Evolutionary conservation across 805 yeast genomes (phyloP).

Genomic region (Jamesozyma lodderae): DNA sequence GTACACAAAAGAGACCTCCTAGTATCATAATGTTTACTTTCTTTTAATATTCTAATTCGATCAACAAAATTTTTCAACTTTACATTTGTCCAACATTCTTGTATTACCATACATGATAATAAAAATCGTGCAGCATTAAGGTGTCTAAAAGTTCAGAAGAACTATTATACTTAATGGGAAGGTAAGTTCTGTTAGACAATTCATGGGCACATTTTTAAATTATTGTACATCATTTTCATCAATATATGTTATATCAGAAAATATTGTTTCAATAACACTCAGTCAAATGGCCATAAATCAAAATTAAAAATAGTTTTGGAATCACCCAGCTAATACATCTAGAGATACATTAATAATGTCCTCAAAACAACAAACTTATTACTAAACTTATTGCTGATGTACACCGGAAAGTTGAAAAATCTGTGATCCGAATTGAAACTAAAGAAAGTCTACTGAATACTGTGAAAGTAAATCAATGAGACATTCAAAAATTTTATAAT

Average conservation of each 20-base stretch:
- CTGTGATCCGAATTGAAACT: slow-evolving; percentile 10
- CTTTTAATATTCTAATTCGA: background rate
- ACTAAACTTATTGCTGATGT: slow-evolving; percentile 8
- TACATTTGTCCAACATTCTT: no score
- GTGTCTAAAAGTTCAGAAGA: no score
- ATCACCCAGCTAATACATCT: slow-evolving; percentile 31
- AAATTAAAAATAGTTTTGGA: no score
- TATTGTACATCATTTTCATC: background rate
- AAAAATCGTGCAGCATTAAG: no score
- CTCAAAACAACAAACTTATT: slow-evolving; percentile 3
- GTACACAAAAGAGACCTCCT: slow-evolving; percentile 7
- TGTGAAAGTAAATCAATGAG: background rate
- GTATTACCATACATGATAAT: no score
- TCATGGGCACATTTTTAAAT: background rate
- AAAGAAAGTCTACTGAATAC: slow-evolving; percentile 1
- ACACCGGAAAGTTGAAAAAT: slow-evolving; percentile 21
- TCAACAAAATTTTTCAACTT: no score
- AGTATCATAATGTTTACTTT: slow-evolving; percentile 4
- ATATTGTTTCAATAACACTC: no score
- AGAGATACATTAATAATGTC: slow-evolving; percentile 8
- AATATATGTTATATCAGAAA: no score
- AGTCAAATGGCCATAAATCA: background rate
- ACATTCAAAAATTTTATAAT: slow-evolving; percentile 1
- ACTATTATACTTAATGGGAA: no score
- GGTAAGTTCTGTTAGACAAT: no score